phyloP scores from a whole-genome alignment of 495 filamentous ascomycete genomes.

The Glutinoglossum americanum region DNA sequence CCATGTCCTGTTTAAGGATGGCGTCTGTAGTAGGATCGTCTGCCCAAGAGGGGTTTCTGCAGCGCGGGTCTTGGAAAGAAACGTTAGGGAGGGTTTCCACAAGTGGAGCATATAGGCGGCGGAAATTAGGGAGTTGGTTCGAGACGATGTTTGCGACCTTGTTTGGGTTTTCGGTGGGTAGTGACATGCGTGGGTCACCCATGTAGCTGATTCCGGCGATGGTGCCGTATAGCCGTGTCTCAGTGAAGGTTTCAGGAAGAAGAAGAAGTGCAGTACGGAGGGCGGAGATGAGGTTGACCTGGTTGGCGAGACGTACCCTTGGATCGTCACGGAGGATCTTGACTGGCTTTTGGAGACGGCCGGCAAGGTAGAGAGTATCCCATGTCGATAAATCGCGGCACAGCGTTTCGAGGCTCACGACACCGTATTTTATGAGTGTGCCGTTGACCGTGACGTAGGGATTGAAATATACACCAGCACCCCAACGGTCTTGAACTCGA shows the following conservation, averaged over 20 bases:
- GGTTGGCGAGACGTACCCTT: slow-evolving; percentile 74
- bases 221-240: slow-evolving; percentile 68
- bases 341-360: slow-evolving; percentile 87
- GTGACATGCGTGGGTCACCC: slow-evolving; percentile 79
- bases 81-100: slow-evolving; percentile 82
- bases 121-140: slow-evolving; percentile 77
- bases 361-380: slow-evolving; percentile 85
- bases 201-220: slow-evolving; percentile 85
- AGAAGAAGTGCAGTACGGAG: slow-evolving; percentile 74
- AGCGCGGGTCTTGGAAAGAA: slow-evolving; percentile 47
- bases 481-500: slow-evolving; percentile 64
- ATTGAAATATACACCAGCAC: slow-evolving; percentile 94
- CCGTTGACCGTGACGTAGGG: slow-evolving; percentile 91
- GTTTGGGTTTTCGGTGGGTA: slow-evolving; percentile 71
- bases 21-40: slow-evolving; percentile 30
- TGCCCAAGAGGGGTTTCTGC: slow-evolving; percentile 39
- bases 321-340: slow-evolving; percentile 93
- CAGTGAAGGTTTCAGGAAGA: slow-evolving; percentile 63
- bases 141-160: slow-evolving; percentile 89
- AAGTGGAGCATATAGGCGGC: slow-evolving; percentile 69
- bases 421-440: slow-evolving; percentile 90
- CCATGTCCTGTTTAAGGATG: slow-evolving; percentile 67
- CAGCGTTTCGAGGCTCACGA: slow-evolving; percentile 80
- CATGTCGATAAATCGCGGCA: slow-evolving; percentile 67
- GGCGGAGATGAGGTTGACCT: slow-evolving; percentile 82